A percentile compares a stretch with the other conserved stretches of the same genome.
Conservation (phyloP, 2,329 filamentous ascomycete genomes). For the Fusarium tanahbumbuense region DNA sequence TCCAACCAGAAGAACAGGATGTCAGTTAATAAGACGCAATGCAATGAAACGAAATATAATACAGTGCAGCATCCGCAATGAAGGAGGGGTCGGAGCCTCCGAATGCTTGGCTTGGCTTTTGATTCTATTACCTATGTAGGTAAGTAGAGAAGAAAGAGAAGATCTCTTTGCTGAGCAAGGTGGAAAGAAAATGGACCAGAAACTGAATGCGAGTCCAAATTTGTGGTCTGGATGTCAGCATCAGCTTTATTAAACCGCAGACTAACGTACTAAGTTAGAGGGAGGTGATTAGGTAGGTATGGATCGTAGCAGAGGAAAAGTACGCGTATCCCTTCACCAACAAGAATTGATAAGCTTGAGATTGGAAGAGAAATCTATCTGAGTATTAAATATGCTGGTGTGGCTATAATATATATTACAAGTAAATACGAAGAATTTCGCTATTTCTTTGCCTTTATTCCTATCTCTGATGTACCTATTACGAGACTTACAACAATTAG, state of each 20-base stretch:
- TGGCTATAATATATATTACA: constrained; percentile 13
- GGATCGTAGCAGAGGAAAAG: constrained; percentile 4
- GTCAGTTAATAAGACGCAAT: not conserved
- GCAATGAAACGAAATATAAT: not conserved
- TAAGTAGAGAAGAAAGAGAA: constrained; percentile 15
- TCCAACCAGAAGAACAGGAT: constrained; percentile 15
- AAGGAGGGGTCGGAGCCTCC: constrained; percentile 28
- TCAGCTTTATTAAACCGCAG: constrained; percentile 38
- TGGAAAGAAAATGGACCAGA: constrained; percentile 11
- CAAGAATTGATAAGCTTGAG: not conserved
- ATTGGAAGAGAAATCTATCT: not conserved
- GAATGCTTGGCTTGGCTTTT: constrained; percentile 19
- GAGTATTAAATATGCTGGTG: constrained; percentile 2
- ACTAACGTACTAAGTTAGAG: constrained; percentile 4
- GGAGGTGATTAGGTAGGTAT: not conserved
- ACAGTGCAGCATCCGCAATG: not conserved
- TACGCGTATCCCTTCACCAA: constrained; percentile 30
- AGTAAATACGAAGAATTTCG: not conserved
- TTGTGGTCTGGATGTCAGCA: constrained; percentile 34
- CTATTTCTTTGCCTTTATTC: not conserved
- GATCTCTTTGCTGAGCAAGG: constrained; percentile 7
- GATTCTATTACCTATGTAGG: constrained; percentile 5
- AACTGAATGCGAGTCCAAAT: constrained; percentile 11
- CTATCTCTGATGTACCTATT: not conserved
- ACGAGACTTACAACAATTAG: not conserved